Base-by-base conservation (phyloP, 176 grass and related monocot species). In the Raddia distichophylla region DNA sequence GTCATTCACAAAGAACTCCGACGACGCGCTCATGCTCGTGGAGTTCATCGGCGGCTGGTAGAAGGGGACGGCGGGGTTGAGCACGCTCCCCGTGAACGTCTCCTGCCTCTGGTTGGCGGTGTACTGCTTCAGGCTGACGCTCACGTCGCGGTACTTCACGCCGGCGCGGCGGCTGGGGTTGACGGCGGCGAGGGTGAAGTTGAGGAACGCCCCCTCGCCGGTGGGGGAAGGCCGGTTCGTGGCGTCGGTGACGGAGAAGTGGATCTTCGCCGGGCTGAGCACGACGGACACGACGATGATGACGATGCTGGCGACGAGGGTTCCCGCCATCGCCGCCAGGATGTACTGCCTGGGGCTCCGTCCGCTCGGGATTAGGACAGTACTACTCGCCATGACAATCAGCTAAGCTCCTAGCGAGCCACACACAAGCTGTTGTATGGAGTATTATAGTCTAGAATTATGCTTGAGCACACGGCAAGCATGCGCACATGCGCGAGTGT, bases 1-100 rank as follows among this genome's bases (percentile, higher is more conserved):
- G 19, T 1, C 1, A n/a, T 6, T 1, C 45, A 0, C 0, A 5
- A 70, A 7, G 5, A 0, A 1, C 2, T 0, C 10, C 45, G 19
- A 22, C 45, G 19, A 22, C n/a, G 46, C 17, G 10, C 11, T 3
- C 2, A 70, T 70, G 45, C 45, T 27, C 2, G 5, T 19, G 10
- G 45, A 14, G 10, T 0, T 70, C 5, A 12, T 20, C 10, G 45
- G 67, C 19, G 2, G 11, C 44, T 70, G 44, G 45, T 60, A 27
- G 58, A 22, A 11, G 5, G n/a, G n/a, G 5, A 20, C 2, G 44
- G n/a, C 12, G 45, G 5, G 1, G 64, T 43, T 43, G 37, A n/a
- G 2, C 5, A 70, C 10, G 0, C 1, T 20, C 5, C 10, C 45
- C 67, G 11, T 1, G 5, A 32, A 7, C 10, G 3, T 3, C 18